phyloP scores from a whole-genome alignment of 2,329 filamentous ascomycete species.

The Plenodomus biglobosus region DNA sequence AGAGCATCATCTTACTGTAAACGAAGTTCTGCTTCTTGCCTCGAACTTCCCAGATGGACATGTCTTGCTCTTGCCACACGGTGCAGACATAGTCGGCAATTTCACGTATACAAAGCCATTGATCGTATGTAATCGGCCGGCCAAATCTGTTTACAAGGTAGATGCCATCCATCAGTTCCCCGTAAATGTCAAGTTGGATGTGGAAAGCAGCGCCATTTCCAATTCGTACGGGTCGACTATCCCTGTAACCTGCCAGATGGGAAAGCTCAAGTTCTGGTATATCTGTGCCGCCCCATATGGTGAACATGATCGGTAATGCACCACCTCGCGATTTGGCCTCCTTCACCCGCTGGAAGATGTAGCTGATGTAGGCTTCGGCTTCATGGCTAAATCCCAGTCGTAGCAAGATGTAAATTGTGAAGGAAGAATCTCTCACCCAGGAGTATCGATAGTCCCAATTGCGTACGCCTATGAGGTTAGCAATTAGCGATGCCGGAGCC shows the following conservation, averaged over 20 bases:
- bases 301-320: constrained; percentile 76
- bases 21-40: constrained; percentile 75
- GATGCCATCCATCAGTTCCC: constrained; percentile 74
- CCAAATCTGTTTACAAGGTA: constrained; percentile 80
- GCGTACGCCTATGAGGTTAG: constrained; percentile 48
- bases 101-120: constrained; percentile 70
- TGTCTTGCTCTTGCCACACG: constrained; percentile 67
- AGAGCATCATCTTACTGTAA: constrained; percentile 82
- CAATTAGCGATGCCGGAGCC: neutral
- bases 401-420: constrained; percentile 74
- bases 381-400: constrained; percentile 74
- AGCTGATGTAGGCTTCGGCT: constrained; percentile 76
- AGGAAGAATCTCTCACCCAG: constrained; percentile 77
- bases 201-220: constrained; percentile 77
- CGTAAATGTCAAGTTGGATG: constrained; percentile 77
- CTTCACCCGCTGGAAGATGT: constrained; percentile 71
- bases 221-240: constrained; percentile 71
- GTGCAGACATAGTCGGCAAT: constrained; percentile 71
- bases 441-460: constrained; percentile 73
- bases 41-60: constrained; percentile 83
- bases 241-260: constrained; percentile 72
- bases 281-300: constrained; percentile 70
- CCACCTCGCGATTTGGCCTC: constrained; percentile 62
- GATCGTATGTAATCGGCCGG: constrained; percentile 72
- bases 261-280: constrained; percentile 69